These are phyloP conservation scores for Saprolegnia parasitica DNA, from an alignment of 352 stramenopile genomes.

Conservation along the genomic window DNA sequence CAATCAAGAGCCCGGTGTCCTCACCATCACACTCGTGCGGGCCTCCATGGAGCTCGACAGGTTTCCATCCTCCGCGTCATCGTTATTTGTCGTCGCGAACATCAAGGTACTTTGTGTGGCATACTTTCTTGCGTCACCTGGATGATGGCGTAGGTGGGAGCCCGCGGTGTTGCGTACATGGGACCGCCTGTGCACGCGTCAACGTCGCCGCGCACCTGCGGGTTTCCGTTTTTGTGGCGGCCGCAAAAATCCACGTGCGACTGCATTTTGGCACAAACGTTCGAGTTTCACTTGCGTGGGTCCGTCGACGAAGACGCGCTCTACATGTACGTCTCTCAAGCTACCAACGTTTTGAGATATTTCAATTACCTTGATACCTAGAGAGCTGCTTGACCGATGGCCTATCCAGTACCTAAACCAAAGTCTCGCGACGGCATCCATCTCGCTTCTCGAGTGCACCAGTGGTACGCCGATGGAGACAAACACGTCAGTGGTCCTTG, in stretches of 20 bases:
- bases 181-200: not conserved
- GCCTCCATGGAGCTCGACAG: not conserved
- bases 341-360: no score
- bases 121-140: not conserved
- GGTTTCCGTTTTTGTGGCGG: no score
- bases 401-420: slow-evolving; percentile 7
- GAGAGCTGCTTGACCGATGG: not conserved
- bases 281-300: slow-evolving; percentile 11
- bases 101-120: not conserved
- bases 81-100: not conserved
- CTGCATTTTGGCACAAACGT: slow-evolving; percentile 8
- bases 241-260: not conserved
- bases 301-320: slow-evolving; percentile 1
- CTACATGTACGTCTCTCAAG: not conserved
- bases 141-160: not conserved
- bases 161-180: not conserved
- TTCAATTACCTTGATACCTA: not conserved
- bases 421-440: not conserved
- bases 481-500: not conserved
- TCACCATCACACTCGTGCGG: not conserved
- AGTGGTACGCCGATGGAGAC: not conserved
- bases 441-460: not conserved
- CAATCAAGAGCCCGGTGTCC: not conserved
- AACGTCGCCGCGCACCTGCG: no score
- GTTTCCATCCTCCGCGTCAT: not conserved